Conservation (phyloP, 169 alveolate species). For the Plasmodium vivax region DNA sequence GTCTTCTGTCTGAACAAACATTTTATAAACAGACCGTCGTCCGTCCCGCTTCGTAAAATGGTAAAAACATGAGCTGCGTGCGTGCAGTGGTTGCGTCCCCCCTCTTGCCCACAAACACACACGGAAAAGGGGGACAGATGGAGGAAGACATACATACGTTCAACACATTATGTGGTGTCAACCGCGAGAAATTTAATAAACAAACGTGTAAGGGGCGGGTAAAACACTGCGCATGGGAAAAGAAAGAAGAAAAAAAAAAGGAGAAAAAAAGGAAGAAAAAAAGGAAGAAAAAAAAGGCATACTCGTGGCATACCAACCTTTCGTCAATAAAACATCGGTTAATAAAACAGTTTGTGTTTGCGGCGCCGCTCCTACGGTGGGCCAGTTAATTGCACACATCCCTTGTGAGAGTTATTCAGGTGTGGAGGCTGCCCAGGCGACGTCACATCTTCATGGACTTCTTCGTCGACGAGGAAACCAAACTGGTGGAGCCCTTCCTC, state of each 20-base stretch:
- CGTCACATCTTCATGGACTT: conserved; percentile 34
- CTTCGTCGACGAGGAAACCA: conserved; percentile 27
- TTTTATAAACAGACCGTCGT: not conserved
- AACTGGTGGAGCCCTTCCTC: conserved; percentile 29
- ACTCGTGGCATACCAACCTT: not conserved
- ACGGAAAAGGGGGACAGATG: not conserved
- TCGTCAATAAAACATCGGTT: not conserved
- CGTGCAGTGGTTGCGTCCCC: not conserved
- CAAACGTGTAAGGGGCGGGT: not conserved
- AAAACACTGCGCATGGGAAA: not conserved
- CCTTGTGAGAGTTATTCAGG: not conserved
- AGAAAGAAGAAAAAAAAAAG: not conserved
- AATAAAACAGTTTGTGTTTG: not conserved
- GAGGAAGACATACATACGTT: not conserved
- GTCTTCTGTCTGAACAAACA: not conserved
- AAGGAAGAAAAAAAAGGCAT: not conserved
- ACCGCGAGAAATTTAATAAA: not conserved
- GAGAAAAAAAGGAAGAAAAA: not conserved
- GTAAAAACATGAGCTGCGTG: not conserved
- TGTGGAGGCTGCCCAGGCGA: not conserved
- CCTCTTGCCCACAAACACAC: not conserved
- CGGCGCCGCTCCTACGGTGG: not conserved
- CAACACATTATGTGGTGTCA: not conserved
- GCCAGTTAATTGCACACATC: not conserved
- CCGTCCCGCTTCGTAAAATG: not conserved